Evolutionary conservation across 2,329 filamentous ascomycete genomes (phyloP).

Genomic region (Rhynchosporium graminicola): DNA sequence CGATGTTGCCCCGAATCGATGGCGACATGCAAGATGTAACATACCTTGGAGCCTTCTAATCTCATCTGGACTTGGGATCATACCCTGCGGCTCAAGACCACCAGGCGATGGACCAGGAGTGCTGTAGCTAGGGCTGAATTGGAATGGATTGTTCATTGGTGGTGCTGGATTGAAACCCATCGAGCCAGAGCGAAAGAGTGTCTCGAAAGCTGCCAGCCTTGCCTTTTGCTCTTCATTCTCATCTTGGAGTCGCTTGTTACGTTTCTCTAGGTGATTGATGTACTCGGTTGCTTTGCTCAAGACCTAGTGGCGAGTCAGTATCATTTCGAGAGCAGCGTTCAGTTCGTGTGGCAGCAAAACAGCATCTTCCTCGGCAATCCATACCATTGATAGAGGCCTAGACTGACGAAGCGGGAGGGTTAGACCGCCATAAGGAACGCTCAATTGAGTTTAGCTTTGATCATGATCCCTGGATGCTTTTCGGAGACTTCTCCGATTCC

Average conservation of each 20-base stretch:
- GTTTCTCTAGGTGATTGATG: slow-evolving; percentile 89
- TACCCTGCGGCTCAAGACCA: slow-evolving; percentile 50
- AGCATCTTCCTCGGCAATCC: background rate
- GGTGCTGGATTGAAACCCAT: slow-evolving; percentile 58
- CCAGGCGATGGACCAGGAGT: slow-evolving; percentile 36
- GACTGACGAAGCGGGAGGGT: background rate
- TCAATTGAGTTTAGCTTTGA: background rate
- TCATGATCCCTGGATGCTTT: background rate
- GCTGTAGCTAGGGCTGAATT: slow-evolving; percentile 36
- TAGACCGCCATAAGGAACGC: background rate
- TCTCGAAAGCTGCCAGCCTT: slow-evolving; percentile 73
- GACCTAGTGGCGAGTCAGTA: slow-evolving; percentile 44
- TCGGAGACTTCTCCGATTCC: background rate
- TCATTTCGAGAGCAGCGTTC: background rate
- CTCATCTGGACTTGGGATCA: slow-evolving; percentile 67
- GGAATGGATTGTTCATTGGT: slow-evolving; percentile 45
- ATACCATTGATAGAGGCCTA: background rate
- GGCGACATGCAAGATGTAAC: background rate
- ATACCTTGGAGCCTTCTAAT: slow-evolving; percentile 48
- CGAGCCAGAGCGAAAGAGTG: slow-evolving; percentile 77
- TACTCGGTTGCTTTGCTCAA: slow-evolving; percentile 96
- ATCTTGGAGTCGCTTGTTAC: slow-evolving; percentile 77
- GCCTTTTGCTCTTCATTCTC: slow-evolving; percentile 80
- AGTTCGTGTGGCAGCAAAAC: background rate
- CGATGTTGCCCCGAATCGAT: background rate